Base-by-base conservation (phyloP, 805 yeast species). In the Schizosaccharomyces octosporus region DNA sequence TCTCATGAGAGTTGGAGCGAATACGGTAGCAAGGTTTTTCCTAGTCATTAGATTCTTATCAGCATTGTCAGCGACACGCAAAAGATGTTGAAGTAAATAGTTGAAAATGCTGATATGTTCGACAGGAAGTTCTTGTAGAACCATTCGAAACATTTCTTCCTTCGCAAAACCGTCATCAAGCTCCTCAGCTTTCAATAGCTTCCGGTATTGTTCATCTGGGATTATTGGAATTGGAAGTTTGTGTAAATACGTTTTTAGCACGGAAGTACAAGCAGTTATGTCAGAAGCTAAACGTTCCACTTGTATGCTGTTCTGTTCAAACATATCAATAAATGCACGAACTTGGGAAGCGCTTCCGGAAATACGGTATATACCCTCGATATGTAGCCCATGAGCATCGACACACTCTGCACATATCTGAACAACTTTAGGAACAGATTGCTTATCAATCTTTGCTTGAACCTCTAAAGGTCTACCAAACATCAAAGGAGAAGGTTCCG, bases 1-100 rank as follows among this genome's bases (percentile, higher is more conserved):
- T 59, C 95, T 77, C 0, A 88, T 84, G 55, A 90, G 73, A 7
- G 96, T 87, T 3, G 98, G 97, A 1, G 96, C 95, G 75, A 93
- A 93, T 5, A 90, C 96, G 55, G 93, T 87, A 0, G 95, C 82
- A 61, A 93, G 72, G 67, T 93, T 88, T 70, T 82, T 82, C 66
- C 78, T 74, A 55, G 79, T 85, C 98, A 93, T 93, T 63, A 89
- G 77, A 69, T 89, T 93, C 55, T 72, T 68, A 13, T 71, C 71
- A 55, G 80, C 75, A 68, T 76, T 75, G 32, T 74, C 70, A 48
- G 80, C 79, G 39, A 93, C 82, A 62, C 74, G 71, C 58, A 75
- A 72, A 65, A 93, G 74, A 73, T 93, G 98, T 58, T 73, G 73
- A 59, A 84, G 73, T 51, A 93, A 72, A 55, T 73, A 66, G 62